A percentile compares a stretch with the other conserved stretches of the same genome.
phyloP scores from a whole-genome alignment of 306 rosid species.

The Sesbania bispinosa region DNA sequence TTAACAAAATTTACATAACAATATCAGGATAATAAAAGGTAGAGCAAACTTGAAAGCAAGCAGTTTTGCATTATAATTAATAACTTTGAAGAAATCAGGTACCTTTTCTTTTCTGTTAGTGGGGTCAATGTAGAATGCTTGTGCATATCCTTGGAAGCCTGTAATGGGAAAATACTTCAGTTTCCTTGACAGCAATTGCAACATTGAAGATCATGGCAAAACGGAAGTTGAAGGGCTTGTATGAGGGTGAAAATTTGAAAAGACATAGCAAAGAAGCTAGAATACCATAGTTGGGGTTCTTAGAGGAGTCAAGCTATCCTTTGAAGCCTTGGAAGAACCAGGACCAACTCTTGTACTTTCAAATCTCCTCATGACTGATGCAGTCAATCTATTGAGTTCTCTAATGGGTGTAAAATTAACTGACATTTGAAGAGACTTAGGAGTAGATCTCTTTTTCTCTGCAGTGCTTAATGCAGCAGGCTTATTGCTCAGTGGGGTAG shows the following conservation, averaged over 20 bases:
- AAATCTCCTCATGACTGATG: constrained; percentile 73
- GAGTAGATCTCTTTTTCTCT: constrained; percentile 65
- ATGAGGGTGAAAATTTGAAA: neutral
- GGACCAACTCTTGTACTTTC: constrained; percentile 66
- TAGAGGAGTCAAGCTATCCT: constrained; percentile 64
- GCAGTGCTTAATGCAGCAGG: constrained; percentile 29
- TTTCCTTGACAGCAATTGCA: neutral
- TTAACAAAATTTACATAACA: neutral
- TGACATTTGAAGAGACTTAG: constrained; percentile 55
- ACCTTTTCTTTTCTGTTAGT: constrained; percentile 77
- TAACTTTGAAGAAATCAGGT: neutral
- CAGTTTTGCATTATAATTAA: neutral
- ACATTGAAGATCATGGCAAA: neutral
- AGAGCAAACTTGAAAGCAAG: neutral
- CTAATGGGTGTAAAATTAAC: constrained; percentile 78
- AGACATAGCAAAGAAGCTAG: neutral
- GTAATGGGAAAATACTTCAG: constrained; percentile 22
- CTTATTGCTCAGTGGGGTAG: constrained; percentile 55
- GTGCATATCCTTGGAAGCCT: constrained; percentile 49
- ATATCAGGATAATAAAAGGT: neutral
- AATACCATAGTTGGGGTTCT: constrained; percentile 75
- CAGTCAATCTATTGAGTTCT: constrained; percentile 73
- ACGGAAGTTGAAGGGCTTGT: neutral
- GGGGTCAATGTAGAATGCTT: constrained; percentile 67
- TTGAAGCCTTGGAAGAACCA: constrained; percentile 57